Base-by-base conservation (phyloP, 2,329 filamentous ascomycete species). In the Clarireedia homoeocarpa region DNA sequence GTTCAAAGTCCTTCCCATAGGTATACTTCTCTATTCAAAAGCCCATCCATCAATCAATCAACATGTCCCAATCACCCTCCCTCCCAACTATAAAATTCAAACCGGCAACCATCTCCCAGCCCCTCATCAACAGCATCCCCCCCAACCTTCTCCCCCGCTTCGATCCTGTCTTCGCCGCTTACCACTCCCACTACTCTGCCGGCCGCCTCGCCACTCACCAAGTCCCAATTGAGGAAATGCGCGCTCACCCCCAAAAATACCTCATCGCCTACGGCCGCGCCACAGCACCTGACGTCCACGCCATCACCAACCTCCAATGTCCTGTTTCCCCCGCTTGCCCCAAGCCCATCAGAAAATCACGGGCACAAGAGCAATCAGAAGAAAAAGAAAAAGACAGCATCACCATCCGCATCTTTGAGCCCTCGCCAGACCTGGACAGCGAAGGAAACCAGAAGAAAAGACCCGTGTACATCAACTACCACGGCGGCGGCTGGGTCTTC, bases 171-270 rank as follows among this genome's bases (percentile, higher is more conserved):
- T 75, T 72, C 51, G 66, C 73, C 26, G 67, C 72, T 49, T 67
- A 74, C 63, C 73, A 74, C 62, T 71, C 73, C 56, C 71, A 70
- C 55, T 71, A 73, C 64, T 73, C 71, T 53, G 70, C 66, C 1
- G 73, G 72, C 12, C 70, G 72, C 34, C 64, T 73, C 4, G 68
- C 72, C 50, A 74, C 71, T 1, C 72, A 75, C 46, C 71, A 75
- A 63, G 48, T 66, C 4, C 58, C 58, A 12, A 63, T 64, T n/a
- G 51, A 63, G 26, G 47, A 70, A 6, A 72, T 69, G 55, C 70
- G 72, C 48, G 68, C 67, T 20, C 65, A 74, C 44, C 73, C 73
- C 23, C 58, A 61, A n/a, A 71, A 70, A 51, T 74, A 73, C 58
- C 59, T 61, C 15, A 59, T 45, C 23, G 38, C 62, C 4, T 74